Base-by-base conservation (phyloP, 306 rosid genomes). In the Quercus berberidifolia region DNA sequence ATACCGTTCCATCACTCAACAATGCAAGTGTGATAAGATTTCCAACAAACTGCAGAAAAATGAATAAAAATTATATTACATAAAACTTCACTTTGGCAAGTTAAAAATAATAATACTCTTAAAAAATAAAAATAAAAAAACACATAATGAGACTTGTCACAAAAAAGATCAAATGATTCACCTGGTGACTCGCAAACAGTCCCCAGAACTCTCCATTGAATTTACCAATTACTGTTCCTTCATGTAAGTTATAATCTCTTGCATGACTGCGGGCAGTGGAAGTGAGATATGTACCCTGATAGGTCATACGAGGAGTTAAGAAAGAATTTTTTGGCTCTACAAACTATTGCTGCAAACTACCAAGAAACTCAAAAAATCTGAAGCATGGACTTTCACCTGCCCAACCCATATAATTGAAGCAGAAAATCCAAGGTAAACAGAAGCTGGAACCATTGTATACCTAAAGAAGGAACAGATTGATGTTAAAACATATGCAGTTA, bases 371-470 rank as follows among this genome's bases (percentile, higher is more conserved):
- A 82, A 65, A 80, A 76, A 80, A 82, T 31, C 74, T 64, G 57
- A 62, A 17, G 78, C 82, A 82, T 58, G 70, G 23, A 72, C 33
- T 74, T 55, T 69, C 78, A 95, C 99, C 99, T 95, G 85, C 76
- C 94, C 99, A 84, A 95, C 99, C 98, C 99, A 95, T 83, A 91
- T 93, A 62, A 95, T 93, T 71, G 99, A 90, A 88, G 99, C 97
- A 84, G 98, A 80, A 89, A 95, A 95, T 21, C 98, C 98, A 69
- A 95, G 86, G 88, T 90, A 93, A 83, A 95, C 38, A 65, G 99
- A 88, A 65, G 97, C 98, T 18, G 99, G 99, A 79, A 93, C 87
- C 96, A 95, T 83, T 43, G 99, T 95, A 81, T 86, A 95, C 99
- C 99, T 95, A 84, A 81, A 84, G 68, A 31, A 49, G 81, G 76